Percentiles rank a stretch among this genome's conserved stretches.
phyloP scores from a whole-genome alignment of 2,329 filamentous ascomycete genomes.

The Exophiala calicioides region DNA sequence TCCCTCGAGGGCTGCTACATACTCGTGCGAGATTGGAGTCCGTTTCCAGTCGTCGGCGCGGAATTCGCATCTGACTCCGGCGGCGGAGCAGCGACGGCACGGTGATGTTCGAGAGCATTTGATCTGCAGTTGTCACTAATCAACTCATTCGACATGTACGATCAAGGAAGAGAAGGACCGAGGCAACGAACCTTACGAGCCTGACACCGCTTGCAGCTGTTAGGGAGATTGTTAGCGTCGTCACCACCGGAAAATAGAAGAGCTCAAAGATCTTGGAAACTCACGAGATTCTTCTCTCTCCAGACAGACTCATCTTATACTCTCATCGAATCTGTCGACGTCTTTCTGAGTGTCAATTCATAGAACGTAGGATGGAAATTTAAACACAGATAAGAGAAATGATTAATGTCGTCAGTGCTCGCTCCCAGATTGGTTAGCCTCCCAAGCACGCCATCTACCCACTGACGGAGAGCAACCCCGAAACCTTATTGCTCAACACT shows the following conservation, averaged over 20 bases:
- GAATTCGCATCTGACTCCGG: slow-evolving; percentile 14
- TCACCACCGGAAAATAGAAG: no score
- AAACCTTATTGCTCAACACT: neutral
- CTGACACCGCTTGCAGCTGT: slow-evolving; percentile 17
- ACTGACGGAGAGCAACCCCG: slow-evolving; percentile 14
- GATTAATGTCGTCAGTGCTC: no score
- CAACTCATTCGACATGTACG: neutral
- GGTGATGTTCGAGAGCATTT: slow-evolving; percentile 16
- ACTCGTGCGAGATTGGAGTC: slow-evolving; percentile 7
- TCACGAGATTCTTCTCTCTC: slow-evolving; percentile 14
- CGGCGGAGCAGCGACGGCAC: slow-evolving; percentile 8
- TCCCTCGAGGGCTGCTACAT: slow-evolving; percentile 9
- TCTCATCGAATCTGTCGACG: no score
- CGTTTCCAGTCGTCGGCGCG: slow-evolving; percentile 15
- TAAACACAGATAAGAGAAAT: neutral
- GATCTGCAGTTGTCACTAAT: slow-evolving; percentile 4
- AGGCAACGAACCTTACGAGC: slow-evolving; percentile 6
- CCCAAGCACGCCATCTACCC: slow-evolving; percentile 11
- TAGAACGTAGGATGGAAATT: no score
- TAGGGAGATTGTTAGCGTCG: neutral
- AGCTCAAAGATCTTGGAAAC: neutral
- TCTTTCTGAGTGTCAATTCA: no score
- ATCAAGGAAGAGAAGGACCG: neutral
- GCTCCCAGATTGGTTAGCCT: no score
- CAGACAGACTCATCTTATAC: slow-evolving; percentile 5